phyloP scores from a whole-genome alignment of 768 basidiomycete species.

The Austroboletus eburneus region DNA sequence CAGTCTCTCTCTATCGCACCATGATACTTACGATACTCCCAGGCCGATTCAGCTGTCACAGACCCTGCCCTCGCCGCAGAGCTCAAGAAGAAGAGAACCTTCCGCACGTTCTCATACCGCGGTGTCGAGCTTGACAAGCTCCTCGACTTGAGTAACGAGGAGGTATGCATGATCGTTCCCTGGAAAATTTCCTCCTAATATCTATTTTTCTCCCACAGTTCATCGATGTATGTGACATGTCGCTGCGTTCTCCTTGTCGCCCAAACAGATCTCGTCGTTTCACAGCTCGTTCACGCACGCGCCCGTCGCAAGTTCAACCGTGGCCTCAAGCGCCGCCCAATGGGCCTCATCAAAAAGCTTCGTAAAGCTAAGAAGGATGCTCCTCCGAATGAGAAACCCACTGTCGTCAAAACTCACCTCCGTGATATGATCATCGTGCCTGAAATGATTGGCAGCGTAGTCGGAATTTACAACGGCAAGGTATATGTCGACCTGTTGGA shows the following conservation, averaged over 20 bases:
- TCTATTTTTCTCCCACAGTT: constrained; percentile 43
- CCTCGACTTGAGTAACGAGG: constrained; percentile 93
- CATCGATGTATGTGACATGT: constrained; percentile 58
- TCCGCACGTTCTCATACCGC: constrained; percentile 98
- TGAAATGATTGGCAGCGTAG: constrained; percentile 98
- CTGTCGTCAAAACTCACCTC: constrained; percentile 98
- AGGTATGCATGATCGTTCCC: constrained; percentile 48
- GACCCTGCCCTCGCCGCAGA: constrained; percentile 93
- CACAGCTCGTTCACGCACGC: constrained; percentile 93
- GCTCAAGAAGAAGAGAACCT: constrained; percentile 97
- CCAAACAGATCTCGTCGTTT: not conserved
- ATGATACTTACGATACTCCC: not conserved
- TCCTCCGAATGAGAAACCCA: constrained; percentile 98
- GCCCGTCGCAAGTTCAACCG: constrained; percentile 98
- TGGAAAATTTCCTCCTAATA: not conserved
- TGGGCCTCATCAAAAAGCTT: constrained; percentile 99
- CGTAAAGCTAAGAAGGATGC: constrained; percentile 99
- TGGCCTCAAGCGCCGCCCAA: constrained; percentile 96
- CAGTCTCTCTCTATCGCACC: not conserved
- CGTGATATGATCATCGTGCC: constrained; percentile 99
- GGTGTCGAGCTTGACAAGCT: constrained; percentile 98
- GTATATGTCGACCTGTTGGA: constrained; percentile 36
- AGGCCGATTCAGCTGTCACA: constrained; percentile 84
- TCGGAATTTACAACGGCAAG: constrained; percentile 99
- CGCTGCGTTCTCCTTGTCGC: constrained; percentile 1